Conservation (phyloP, 2,329 filamentous ascomycete genomes). For the Cladophialophora immunda region DNA sequence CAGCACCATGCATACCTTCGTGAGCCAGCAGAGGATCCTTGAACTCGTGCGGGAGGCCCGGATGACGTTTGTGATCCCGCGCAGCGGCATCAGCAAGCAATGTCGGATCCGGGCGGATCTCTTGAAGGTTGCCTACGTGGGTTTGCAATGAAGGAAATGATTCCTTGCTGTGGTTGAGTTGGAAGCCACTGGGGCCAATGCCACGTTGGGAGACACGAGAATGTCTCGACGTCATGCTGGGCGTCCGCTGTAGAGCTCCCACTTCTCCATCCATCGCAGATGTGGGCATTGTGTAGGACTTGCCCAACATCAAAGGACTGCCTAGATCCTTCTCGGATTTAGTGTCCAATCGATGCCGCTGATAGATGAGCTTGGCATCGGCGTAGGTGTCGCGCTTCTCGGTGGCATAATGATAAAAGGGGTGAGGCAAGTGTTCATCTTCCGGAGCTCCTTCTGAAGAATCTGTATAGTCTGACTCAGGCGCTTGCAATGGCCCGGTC, state of each 20-base stretch:
- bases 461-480: constrained; percentile 27
- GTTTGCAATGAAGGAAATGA: constrained; percentile 37
- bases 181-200: constrained; percentile 20
- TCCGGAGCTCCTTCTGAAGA: constrained; percentile 36
- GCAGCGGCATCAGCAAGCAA: constrained; percentile 59
- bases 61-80: constrained; percentile 60
- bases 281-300: constrained; percentile 42
- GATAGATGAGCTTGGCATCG: constrained; percentile 96
- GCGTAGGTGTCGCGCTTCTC: constrained; percentile 95
- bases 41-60: constrained; percentile 62
- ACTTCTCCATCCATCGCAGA: constrained; percentile 32
- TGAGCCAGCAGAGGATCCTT: constrained; percentile 62
- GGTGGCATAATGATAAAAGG: constrained; percentile 90
- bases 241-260: constrained; percentile 36
- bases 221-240: constrained; percentile 40
- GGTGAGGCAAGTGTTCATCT: constrained; percentile 47
- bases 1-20: constrained; percentile 66
- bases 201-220: constrained; percentile 39
- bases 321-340: constrained; percentile 47
- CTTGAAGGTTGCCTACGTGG: constrained; percentile 30
- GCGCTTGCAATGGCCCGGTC: constrained; percentile 9
- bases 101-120: constrained; percentile 26
- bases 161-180: constrained; percentile 30
- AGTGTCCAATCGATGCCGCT: constrained; percentile 75
- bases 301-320: constrained; percentile 47